A percentile compares a stretch with the other conserved stretches of the same genome.
Conservation (phyloP, 257 asterid species). For the Ajuga chamaepitys region DNA sequence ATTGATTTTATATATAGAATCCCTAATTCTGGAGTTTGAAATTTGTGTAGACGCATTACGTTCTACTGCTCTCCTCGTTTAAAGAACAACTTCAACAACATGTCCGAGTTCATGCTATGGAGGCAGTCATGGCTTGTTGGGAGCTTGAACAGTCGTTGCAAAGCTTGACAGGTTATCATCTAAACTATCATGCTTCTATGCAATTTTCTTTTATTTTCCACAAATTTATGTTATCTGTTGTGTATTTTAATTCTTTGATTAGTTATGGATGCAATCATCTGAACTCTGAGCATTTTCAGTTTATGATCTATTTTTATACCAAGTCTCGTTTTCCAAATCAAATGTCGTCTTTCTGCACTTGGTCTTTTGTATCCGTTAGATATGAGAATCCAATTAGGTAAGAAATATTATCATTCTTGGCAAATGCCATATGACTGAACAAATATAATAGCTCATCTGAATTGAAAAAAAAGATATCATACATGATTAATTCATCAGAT, state of each 20-base stretch:
- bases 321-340: background rate
- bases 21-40: constrained; percentile 6
- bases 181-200: background rate
- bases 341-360: background rate
- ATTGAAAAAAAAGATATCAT: no score
- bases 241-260: background rate
- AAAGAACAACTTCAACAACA: constrained; percentile 99
- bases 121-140: constrained; percentile 99
- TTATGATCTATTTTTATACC: background rate
- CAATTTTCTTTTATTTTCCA: background rate
- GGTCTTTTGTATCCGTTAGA: background rate
- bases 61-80: constrained; percentile 83
- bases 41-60: constrained; percentile 75
- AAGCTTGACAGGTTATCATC: constrained; percentile 75
- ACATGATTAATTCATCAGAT: background rate
- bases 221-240: background rate
- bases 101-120: constrained; percentile 99
- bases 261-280: background rate
- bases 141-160: constrained; percentile 98
- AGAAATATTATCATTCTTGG: no score
- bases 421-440: no score
- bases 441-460: no score
- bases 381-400: no score
- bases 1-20: background rate
- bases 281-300: background rate